Conservation (phyloP, 331 rosid species). For the Spiraea crenata region DNA sequence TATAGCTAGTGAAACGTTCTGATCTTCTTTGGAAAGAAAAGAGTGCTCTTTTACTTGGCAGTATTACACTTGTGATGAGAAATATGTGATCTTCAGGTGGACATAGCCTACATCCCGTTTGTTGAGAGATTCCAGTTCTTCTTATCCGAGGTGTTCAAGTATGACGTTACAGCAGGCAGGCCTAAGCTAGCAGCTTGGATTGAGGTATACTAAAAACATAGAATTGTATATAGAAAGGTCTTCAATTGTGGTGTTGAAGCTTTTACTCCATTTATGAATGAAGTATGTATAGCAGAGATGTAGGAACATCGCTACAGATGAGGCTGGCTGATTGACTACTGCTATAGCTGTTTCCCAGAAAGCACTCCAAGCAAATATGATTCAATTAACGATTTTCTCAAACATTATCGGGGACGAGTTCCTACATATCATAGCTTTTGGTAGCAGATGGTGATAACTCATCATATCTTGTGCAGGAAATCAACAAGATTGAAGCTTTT, state of each 20-base stretch:
- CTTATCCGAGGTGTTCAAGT: constrained; percentile 42
- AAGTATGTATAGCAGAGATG: no score
- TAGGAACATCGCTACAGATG: no score
- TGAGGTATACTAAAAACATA: constrained; percentile 39
- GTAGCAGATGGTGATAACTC: not conserved
- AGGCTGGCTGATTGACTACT: no score
- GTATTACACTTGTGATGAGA: not conserved
- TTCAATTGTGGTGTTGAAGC: not conserved
- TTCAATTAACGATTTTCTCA: no score
- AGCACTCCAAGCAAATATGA: not conserved
- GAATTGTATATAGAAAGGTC: not conserved
- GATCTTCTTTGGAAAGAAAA: no score
- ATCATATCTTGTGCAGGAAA: constrained; percentile 16
- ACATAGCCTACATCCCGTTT: constrained; percentile 63
- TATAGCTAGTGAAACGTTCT: no score
- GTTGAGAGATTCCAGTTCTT: constrained; percentile 57
- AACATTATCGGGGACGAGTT: not conserved
- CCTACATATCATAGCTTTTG: not conserved
- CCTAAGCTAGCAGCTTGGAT: constrained; percentile 67
- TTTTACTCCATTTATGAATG: not conserved
- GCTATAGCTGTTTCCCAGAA: not conserved
- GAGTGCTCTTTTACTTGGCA: not conserved
- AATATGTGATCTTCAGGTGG: constrained; percentile 48
- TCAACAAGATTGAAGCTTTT: constrained; percentile 27
- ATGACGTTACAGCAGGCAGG: constrained; percentile 64